Evolutionary conservation across 768 basidiomycete genomes (phyloP).

Genomic region (Auriculariales sp.): DNA sequence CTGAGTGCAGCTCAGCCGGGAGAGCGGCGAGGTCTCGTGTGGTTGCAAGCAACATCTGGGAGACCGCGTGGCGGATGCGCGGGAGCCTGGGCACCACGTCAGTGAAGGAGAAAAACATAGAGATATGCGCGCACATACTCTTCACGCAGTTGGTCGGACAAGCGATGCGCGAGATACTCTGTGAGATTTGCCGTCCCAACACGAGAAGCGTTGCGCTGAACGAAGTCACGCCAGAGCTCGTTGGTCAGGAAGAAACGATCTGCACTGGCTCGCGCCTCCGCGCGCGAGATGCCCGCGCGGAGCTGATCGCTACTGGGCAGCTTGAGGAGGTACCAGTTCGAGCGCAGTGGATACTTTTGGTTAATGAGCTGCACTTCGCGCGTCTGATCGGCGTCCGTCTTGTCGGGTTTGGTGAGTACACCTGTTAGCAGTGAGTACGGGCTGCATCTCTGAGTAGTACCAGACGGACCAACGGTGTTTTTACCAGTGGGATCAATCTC

Average conservation of each 20-base stretch:
- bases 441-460: not conserved
- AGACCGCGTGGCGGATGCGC: not conserved
- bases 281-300: slow-evolving; percentile 39
- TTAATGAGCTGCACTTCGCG: slow-evolving; percentile 29
- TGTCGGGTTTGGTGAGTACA: slow-evolving; percentile 62
- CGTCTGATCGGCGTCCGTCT: slow-evolving; percentile 42
- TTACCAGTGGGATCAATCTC: slow-evolving; percentile 43
- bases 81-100: not conserved
- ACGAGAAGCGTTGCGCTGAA: slow-evolving; percentile 6
- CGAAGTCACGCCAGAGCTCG: not conserved
- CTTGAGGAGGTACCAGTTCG: slow-evolving; percentile 48
- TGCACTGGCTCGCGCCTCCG: slow-evolving; percentile 42
- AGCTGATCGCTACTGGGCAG: slow-evolving; percentile 38
- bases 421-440: slow-evolving; percentile 21
- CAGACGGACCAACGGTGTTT: slow-evolving; percentile 48
- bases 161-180: slow-evolving; percentile 38
- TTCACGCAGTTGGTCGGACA: slow-evolving; percentile 49
- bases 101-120: not conserved
- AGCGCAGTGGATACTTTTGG: slow-evolving; percentile 23
- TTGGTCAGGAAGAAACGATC: slow-evolving; percentile 32
- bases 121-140: slow-evolving; percentile 23
- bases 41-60: not conserved
- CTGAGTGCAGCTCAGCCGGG: not conserved
- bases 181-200: slow-evolving; percentile 44
- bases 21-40: not conserved